Evolutionary conservation across 345 rosid species (phyloP), one percentile per base, ranked within the genome.

Genomic region (Durio zibethinus): DNA sequence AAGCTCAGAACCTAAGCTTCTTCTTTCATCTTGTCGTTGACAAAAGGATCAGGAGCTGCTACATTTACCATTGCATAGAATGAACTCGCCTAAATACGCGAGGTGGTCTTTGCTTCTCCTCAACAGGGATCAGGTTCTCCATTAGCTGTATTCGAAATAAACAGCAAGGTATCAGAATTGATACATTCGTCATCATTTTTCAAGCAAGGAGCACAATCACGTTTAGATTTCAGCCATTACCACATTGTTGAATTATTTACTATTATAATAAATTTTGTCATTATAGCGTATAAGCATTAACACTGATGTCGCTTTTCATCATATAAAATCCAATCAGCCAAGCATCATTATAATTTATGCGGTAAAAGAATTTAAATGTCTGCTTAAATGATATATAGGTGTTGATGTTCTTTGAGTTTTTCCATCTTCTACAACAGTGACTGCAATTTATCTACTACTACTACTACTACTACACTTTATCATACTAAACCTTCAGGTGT

Each of bases 101-200:
- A 47, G 76, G 80, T 9, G 81, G 85, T 66, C 76, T 86, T 74
- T 69, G 79, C 74, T 75, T 79, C 82, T 86, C 86, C 15, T 57
- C 85, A 25, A 85, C 86, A 6, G 87, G 90, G 16, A 85, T 78
- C n/a, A 87, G 64, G 72, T 84, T 87, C 77, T 84, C 78, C 89
- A 86, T 81, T 27, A 88, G 77, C 90, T 88, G 84, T 76, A 83
- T 2, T 54, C 65, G 27, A 23, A 23, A 61, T 3, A 7, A 68
- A 80, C 25, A 57, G 47, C 33, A 40, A 35, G n/a, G 31, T 65
- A 54, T 48, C 40, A 66, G 72, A 47, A 48, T 23, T 40, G 31
- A 38, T 5, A n/a, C 18, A 7, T 14, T 10, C 60, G 31, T 10
- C 4, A 9, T 29, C 54, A 29, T 47, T 1, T 70, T 70, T 48